These are phyloP conservation scores for Alternaria incomplexa DNA, from an alignment of 2,329 filamentous ascomycete genomes.

Conservation along the genomic window DNA sequence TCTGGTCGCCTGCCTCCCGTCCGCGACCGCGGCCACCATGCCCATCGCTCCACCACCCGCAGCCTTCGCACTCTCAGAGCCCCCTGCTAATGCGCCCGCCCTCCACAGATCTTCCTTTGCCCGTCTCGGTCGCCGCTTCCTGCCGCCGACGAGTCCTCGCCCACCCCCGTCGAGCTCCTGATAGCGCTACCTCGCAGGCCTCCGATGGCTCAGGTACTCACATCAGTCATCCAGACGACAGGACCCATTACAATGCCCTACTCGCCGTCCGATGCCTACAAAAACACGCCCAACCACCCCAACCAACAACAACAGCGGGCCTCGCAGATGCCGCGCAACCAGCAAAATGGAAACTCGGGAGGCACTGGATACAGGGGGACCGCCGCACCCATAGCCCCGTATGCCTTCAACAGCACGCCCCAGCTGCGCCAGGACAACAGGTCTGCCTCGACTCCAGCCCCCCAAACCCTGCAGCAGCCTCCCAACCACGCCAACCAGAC, in stretches of 20 bases:
- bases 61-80: background rate
- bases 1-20: conserved; percentile 22
- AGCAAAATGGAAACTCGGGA: conserved; percentile 51
- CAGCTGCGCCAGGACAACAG: conserved; percentile 64
- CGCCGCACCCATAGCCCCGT: conserved; percentile 56
- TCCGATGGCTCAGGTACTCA: conserved; percentile 55
- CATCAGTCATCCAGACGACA: conserved; percentile 55
- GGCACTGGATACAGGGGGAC: conserved; percentile 51
- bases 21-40: conserved; percentile 11
- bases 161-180: conserved; percentile 27
- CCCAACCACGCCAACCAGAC: conserved; percentile 28
- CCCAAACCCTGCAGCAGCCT: conserved; percentile 47
- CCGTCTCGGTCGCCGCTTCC: conserved; percentile 22
- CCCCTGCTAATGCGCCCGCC: conserved; percentile 26
- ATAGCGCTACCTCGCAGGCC: conserved; percentile 26
- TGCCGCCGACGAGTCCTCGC: conserved; percentile 18
- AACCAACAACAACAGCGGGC: conserved; percentile 49
- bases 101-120: conserved; percentile 20
- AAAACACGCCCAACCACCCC: conserved; percentile 45
- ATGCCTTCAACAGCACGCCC: conserved; percentile 59
- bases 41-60: conserved; percentile 13
- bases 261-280: conserved; percentile 56
- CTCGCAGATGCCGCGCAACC: conserved; percentile 50
- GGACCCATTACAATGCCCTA: conserved; percentile 59
- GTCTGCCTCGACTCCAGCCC: conserved; percentile 60